Conservation (phyloP, 352 stramenopile species). For the Thraustotheca clavata region DNA sequence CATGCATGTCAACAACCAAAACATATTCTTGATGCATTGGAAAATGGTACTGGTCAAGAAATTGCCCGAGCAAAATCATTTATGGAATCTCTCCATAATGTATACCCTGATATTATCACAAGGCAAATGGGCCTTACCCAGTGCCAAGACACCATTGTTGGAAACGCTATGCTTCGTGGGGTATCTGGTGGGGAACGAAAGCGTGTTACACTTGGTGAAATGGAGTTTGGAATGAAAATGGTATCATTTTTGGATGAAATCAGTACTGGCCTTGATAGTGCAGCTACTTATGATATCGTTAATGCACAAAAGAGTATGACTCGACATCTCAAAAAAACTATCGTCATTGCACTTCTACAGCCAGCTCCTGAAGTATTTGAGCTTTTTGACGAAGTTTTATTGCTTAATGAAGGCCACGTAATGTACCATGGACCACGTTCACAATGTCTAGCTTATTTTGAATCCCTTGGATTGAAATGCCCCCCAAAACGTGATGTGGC, state of each 20-base stretch:
- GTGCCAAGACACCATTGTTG: conserved; percentile 47
- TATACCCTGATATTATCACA: conserved; percentile 34
- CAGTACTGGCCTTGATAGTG: conserved; percentile 39
- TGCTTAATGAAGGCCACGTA: conserved; percentile 82
- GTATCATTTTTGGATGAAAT: conserved; percentile 45
- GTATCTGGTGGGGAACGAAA: conserved; percentile 87
- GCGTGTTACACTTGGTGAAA: conserved; percentile 81
- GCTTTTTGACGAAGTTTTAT: conserved; percentile 89
- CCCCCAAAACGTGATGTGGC: conserved; percentile 33
- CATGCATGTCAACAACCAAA: conserved; percentile 65
- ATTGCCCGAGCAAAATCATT: conserved; percentile 32
- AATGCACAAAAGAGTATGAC: conserved; percentile 31
- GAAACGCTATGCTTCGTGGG: conserved; percentile 40
- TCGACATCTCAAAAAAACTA: conserved; percentile 34
- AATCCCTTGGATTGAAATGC: conserved; percentile 48
- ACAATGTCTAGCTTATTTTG: conserved; percentile 70
- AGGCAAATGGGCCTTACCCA: conserved; percentile 46
- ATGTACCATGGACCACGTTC: conserved; percentile 75
- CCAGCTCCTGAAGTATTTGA: conserved; percentile 86
- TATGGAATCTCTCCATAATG: conserved; percentile 30
- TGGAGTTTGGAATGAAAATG: conserved; percentile 63
- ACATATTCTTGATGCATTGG: conserved; percentile 32
- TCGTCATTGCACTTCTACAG: conserved; percentile 75
- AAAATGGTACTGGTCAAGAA: conserved; percentile 31
- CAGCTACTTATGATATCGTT: conserved; percentile 39